Percentiles rank a stretch among this genome's conserved stretches.
phyloP scores from a whole-genome alignment of 768 basidiomycete genomes.

The Rhizopogon rudus region DNA sequence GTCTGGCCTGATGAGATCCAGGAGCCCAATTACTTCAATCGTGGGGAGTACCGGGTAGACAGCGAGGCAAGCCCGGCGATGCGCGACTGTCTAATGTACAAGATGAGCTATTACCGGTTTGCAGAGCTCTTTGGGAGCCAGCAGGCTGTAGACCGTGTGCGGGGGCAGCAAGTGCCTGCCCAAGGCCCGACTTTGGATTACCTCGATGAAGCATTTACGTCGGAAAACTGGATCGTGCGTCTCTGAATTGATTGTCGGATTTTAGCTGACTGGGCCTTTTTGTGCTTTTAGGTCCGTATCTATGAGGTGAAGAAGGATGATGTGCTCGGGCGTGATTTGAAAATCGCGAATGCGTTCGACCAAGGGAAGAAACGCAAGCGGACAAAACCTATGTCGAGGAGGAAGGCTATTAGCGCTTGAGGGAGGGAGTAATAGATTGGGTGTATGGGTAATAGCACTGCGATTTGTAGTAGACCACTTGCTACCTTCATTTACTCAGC shows the following conservation, averaged over 20 bases:
- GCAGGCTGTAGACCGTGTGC: conserved; percentile 78
- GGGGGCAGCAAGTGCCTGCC: conserved; percentile 78
- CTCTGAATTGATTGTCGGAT: background rate
- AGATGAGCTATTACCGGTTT: conserved; percentile 98
- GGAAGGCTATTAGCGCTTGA: conserved; percentile 37
- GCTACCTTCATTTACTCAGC: background rate
- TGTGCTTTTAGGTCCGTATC: conserved; percentile 64
- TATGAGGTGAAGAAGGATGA: conserved; percentile 96
- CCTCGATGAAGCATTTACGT: conserved; percentile 96
- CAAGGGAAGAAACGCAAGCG: conserved; percentile 89
- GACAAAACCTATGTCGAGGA: conserved; percentile 59
- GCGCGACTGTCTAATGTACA: conserved; percentile 98
- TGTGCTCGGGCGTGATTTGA: conserved; percentile 82
- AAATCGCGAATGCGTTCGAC: conserved; percentile 79
- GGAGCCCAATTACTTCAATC: conserved; percentile 91
- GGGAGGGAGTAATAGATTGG: background rate
- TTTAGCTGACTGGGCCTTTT: background rate
- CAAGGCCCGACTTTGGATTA: conserved; percentile 81
- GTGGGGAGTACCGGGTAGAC: conserved; percentile 93
- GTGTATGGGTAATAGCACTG: background rate
- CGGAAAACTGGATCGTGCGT: conserved; percentile 98
- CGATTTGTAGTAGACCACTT: background rate
- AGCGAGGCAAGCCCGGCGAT: conserved; percentile 79
- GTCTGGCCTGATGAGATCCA: conserved; percentile 99
- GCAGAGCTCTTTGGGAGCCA: conserved; percentile 79